Conservation (phyloP, 805 yeast genomes). For the Candida montana region DNA sequence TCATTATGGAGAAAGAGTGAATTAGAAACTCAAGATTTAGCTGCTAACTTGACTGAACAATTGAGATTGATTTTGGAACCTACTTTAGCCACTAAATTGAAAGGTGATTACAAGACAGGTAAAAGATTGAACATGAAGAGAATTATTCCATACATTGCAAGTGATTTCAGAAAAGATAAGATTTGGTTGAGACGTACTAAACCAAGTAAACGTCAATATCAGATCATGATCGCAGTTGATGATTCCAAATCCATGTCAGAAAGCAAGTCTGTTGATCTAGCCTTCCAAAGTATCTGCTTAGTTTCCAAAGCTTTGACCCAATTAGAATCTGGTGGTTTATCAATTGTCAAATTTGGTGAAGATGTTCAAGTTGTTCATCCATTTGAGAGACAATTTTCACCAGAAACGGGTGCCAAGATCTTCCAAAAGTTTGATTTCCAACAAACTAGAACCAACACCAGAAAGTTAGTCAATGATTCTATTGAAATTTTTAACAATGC, state of each 20-base stretch:
- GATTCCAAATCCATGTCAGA: constrained; percentile 98
- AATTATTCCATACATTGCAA: constrained; percentile 95
- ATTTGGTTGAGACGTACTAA: constrained; percentile 97
- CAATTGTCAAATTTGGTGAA: constrained; percentile 88
- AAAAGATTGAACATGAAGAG: constrained; percentile 95
- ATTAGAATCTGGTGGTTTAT: constrained; percentile 88
- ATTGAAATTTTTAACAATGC: constrained; percentile 64
- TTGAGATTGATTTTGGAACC: constrained; percentile 90
- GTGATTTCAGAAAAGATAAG: constrained; percentile 94
- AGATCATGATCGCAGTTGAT: constrained; percentile 95
- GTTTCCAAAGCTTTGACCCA: constrained; percentile 93
- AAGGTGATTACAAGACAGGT: constrained; percentile 96
- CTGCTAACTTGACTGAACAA: constrained; percentile 88
- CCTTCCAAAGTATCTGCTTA: constrained; percentile 89
- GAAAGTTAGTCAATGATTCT: constrained; percentile 64
- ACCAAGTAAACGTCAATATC: constrained; percentile 96
- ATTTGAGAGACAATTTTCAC: constrained; percentile 77
- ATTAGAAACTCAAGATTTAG: constrained; percentile 76
- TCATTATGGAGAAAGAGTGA: constrained; percentile 82
- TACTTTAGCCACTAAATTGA: constrained; percentile 88
- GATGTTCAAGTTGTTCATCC: constrained; percentile 80
- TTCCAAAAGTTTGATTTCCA: constrained; percentile 89
- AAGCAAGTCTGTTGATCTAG: constrained; percentile 81
- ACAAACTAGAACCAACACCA: constrained; percentile 82
- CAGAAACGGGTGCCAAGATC: constrained; percentile 76